These are phyloP conservation scores for Aureobasidium sp. DNA, from an alignment of 2,329 filamentous ascomycete genomes.

Conservation along the genomic window DNA sequence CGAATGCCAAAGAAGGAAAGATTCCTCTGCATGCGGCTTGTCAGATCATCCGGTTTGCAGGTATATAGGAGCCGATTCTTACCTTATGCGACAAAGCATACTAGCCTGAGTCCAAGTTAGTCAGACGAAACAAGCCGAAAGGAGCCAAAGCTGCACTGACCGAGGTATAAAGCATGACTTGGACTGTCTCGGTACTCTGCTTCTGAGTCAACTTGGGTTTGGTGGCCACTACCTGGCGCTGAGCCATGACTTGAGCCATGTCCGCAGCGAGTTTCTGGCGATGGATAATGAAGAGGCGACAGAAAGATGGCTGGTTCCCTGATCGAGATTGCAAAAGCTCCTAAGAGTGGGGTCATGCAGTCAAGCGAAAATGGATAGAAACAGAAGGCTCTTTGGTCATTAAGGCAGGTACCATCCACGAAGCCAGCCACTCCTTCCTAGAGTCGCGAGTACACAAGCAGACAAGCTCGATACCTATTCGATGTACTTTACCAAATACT, in stretches of 20 bases:
- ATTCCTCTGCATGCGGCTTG: not conserved
- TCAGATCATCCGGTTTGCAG: not conserved
- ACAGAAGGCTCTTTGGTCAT: not conserved
- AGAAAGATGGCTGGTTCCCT: too few species aligned
- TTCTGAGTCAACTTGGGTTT: constrained; percentile 1
- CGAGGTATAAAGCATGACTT: constrained; percentile 12
- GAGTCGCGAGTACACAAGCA: not conserved
- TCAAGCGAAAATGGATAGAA: not conserved
- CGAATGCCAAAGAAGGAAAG: not conserved
- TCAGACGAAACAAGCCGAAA: not conserved
- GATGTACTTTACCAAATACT: not conserved
- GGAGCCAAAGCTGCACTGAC: not conserved
- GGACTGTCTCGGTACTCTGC: constrained; percentile 11
- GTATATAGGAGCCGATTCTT: not conserved
- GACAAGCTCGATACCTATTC: not conserved
- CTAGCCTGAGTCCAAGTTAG: not conserved
- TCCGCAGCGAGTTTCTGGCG: not conserved
- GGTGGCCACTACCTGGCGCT: not conserved
- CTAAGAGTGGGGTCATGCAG: not conserved
- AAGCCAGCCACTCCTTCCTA: not conserved
- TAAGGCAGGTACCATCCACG: not conserved
- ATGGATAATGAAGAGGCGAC: not conserved
- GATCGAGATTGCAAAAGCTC: not conserved
- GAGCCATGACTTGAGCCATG: not conserved
- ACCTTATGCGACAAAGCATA: constrained; percentile 6